Conservation (phyloP, 164 flowering plant species). For the Dillenia suffruticosa region DNA sequence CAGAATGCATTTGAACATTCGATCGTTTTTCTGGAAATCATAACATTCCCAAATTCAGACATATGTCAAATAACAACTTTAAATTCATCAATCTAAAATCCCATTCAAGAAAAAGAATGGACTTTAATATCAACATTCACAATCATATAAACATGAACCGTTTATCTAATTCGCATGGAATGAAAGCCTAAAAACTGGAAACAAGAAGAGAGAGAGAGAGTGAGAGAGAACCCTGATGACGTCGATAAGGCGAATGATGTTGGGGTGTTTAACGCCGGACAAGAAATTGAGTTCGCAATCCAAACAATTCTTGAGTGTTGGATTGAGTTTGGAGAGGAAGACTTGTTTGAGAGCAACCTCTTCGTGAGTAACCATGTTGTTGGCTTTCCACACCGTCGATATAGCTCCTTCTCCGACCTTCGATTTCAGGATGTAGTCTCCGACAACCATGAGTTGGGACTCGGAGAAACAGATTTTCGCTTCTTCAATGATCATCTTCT, state of each 20-base stretch:
- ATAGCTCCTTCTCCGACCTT: constrained; percentile 30
- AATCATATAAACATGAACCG: too few relatives aligned
- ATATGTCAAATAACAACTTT: too few relatives aligned
- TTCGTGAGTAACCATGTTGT: constrained; percentile 28
- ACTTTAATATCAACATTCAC: too few relatives aligned
- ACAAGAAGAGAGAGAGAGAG: too few relatives aligned
- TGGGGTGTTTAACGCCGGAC: constrained; percentile 57
- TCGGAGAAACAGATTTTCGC: neutral
- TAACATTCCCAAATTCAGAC: too few relatives aligned
- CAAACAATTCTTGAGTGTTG: constrained; percentile 37
- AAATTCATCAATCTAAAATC: too few relatives aligned
- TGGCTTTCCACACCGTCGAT: constrained; percentile 57
- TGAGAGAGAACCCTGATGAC: constrained; percentile 35
- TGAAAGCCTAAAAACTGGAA: too few relatives aligned
- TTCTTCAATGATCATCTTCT: too few relatives aligned
- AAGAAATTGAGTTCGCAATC: constrained; percentile 62
- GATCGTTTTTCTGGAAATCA: too few relatives aligned
- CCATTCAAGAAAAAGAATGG: too few relatives aligned
- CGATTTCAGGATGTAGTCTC: constrained; percentile 30
- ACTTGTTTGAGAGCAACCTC: constrained; percentile 61
- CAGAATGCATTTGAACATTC: too few relatives aligned
- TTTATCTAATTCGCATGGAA: too few relatives aligned
- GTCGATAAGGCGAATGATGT: constrained; percentile 57
- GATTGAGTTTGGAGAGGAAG: constrained; percentile 38
- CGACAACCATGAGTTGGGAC: constrained; percentile 1